Base-by-base conservation (phyloP, 202 grass and related monocot species). In the Bolboschoenoplectus hybrid region DNA sequence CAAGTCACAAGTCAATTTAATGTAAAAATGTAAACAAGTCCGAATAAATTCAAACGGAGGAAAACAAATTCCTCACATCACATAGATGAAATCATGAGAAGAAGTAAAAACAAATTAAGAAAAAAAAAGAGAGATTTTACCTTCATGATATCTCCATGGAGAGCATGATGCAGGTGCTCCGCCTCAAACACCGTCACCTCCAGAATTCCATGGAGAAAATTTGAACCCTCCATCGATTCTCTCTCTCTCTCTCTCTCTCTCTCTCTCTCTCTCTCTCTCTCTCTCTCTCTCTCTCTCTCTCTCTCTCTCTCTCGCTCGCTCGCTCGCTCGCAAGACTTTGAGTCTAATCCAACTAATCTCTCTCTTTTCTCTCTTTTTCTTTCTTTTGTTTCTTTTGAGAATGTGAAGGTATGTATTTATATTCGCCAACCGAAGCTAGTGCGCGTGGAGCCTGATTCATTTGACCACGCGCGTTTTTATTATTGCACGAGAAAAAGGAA, bases 161-260 rank as follows among this genome's bases (percentile, higher is more conserved):
- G 67, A 72, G 85, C 65, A 85, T 91, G 86, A 78, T 91, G 91
- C 71, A 97, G 88, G 63, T 97, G 83, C 75, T 89, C 80, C 20
- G 91, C 90, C 87, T 97, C 90, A 65, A 89, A 92, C 81, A 97
- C 88, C 3, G 91, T 92, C 14, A 60, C 74, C 66, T 93, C 91
- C 10, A 97, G 88, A 44, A 92, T 61, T 64, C 91, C 94, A 81
- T 97, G 91, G 20, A 97, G 90, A 74, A 90, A 84, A 19, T 49
- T n/a, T 57, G 74, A 72, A 87, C 50, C 86, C 20, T 72, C 50
- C n/a, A 43, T 55, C 9, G 39, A 35, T 16, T 63, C 67, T 74
- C 46, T 65, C 85, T 82, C 82, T 65, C 43, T 73, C n/a, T 84
- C 20, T 17, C 44, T 55, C 13, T 56, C 12, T 56, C 2, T 16